A percentile compares a stretch with the other conserved stretches of the same genome.
Evolutionary conservation across 1,139 yeast species (phyloP).

Genomic region (Candida tetrigidarum): DNA sequence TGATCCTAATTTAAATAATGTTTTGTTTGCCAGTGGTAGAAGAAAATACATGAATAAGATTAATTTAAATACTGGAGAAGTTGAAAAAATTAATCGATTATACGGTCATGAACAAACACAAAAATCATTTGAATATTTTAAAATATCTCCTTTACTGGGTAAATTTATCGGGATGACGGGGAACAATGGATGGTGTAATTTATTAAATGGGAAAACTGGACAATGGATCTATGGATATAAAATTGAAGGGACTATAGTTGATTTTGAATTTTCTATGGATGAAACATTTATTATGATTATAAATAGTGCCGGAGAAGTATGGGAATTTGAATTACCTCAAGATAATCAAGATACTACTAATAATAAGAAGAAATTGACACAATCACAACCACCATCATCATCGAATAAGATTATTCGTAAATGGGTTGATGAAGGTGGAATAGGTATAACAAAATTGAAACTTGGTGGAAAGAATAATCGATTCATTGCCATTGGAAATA

Average conservation of each 20-base stretch:
- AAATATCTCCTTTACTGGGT: slow-evolving; percentile 72
- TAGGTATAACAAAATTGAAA: slow-evolving; percentile 78
- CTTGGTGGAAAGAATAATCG: slow-evolving; percentile 80
- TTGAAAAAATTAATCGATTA: slow-evolving; percentile 85
- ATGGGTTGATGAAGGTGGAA: slow-evolving; percentile 90
- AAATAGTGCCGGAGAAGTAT: slow-evolving; percentile 83
- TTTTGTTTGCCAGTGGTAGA: slow-evolving; percentile 86
- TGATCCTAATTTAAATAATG: slow-evolving; percentile 32
- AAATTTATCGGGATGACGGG: slow-evolving; percentile 78
- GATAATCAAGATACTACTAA: too few species aligned
- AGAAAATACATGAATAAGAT: slow-evolving; percentile 91
- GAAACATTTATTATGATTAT: slow-evolving; percentile 62
- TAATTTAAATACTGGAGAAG: slow-evolving; percentile 76
- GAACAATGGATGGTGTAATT: slow-evolving; percentile 87
- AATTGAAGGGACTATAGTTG: slow-evolving; percentile 81
- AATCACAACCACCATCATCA: too few species aligned
- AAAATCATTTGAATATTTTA: slow-evolving; percentile 85
- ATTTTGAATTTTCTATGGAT: slow-evolving; percentile 71
- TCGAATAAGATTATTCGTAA: slow-evolving; percentile 51
- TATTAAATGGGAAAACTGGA: slow-evolving; percentile 75
- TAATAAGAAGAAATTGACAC: too few species aligned
- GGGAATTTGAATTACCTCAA: slow-evolving; percentile 77
- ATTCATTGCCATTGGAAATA: slow-evolving; percentile 89
- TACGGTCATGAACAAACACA: slow-evolving; percentile 91
- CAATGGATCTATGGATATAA: slow-evolving; percentile 89